Evolutionary conservation across 495 filamentous ascomycete species (phyloP).

Genomic region (Penicillium egyptiacum): DNA sequence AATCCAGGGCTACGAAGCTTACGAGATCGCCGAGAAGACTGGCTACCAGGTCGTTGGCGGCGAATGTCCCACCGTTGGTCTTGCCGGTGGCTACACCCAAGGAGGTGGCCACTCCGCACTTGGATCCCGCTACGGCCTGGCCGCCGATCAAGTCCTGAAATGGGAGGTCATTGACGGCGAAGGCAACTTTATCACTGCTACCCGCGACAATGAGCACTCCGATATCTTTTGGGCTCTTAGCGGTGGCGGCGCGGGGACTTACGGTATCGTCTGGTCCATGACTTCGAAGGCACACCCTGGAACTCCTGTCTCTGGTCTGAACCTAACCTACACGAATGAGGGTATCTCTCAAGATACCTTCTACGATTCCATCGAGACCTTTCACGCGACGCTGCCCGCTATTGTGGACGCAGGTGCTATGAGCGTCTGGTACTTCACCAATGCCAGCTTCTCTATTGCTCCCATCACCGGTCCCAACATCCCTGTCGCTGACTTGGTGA

Average conservation of each 20-base stretch:
- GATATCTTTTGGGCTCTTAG: constrained; percentile 70
- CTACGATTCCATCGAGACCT: constrained; percentile 42
- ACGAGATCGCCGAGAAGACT: constrained; percentile 37
- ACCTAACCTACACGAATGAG: constrained; percentile 31
- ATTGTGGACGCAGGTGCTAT: constrained; percentile 56
- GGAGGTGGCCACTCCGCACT: constrained; percentile 63
- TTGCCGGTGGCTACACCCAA: constrained; percentile 57
- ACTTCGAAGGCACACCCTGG: constrained; percentile 49
- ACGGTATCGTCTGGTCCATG: constrained; percentile 59
- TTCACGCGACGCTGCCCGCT: constrained; percentile 39
- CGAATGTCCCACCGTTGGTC: constrained; percentile 36
- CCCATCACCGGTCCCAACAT: constrained; percentile 41
- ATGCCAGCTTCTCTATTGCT: constrained; percentile 46
- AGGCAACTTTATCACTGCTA: constrained; percentile 52
- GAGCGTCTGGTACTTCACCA: constrained; percentile 51
- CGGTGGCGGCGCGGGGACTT: constrained; percentile 65
- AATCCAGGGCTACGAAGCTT: constrained; percentile 49
- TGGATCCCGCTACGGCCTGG: constrained; percentile 54
- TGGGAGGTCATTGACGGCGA: constrained; percentile 58
- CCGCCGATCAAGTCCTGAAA: constrained; percentile 61
- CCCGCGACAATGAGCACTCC: constrained; percentile 50
- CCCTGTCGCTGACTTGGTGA: constrained; percentile 24
- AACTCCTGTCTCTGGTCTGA: constrained; percentile 31
- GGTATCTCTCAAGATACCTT: constrained; percentile 41
- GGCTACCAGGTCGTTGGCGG: constrained; percentile 35